Evolutionary conservation across 352 stramenopile genomes (phyloP).

Genomic region (Globisporangium iwayamae): DNA sequence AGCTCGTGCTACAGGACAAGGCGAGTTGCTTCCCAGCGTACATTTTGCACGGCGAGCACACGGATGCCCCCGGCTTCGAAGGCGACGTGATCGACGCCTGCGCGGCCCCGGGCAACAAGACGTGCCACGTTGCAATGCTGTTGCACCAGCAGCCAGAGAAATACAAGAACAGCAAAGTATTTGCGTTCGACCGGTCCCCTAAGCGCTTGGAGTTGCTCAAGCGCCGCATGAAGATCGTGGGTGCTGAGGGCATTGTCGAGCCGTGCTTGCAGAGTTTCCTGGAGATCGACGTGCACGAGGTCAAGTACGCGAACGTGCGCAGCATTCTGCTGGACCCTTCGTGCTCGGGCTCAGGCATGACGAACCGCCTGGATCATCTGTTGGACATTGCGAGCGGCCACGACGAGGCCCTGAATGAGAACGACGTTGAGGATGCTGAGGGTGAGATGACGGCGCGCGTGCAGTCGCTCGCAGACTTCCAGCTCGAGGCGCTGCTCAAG

Average conservation of each 20-base stretch:
- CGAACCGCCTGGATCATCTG: conserved; percentile 90
- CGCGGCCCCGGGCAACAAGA: conserved; percentile 98
- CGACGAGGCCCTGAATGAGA: conserved; percentile 35
- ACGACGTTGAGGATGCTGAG: conserved; percentile 37
- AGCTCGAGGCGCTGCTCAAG: conserved; percentile 91
- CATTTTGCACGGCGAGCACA: conserved; percentile 84
- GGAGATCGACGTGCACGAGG: conserved; percentile 66
- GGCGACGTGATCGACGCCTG: conserved; percentile 95
- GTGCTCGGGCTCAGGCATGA: conserved; percentile 96
- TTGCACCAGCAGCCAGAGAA: conserved; percentile 63
- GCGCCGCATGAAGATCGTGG: conserved; percentile 80
- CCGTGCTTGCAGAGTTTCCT: conserved; percentile 92
- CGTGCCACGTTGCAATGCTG: conserved; percentile 94
- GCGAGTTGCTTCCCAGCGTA: conserved; percentile 97
- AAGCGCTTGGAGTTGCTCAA: conserved; percentile 88
- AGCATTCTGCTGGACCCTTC: conserved; percentile 95
- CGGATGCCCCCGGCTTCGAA: conserved; percentile 35
- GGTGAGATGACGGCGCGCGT: conserved; percentile 74
- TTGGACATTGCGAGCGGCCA: conserved; percentile 80
- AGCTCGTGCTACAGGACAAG: conserved; percentile 96
- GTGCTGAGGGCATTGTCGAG: conserved; percentile 75
- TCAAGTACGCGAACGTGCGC: conserved; percentile 85
- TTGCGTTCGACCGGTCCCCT: conserved; percentile 92
- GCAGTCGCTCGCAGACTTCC: conserved; percentile 93
- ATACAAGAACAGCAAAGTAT: conserved; percentile 73